Evolutionary conservation across 257 asterid genomes (phyloP).

Genomic region (Thymus quinquecostatus): DNA sequence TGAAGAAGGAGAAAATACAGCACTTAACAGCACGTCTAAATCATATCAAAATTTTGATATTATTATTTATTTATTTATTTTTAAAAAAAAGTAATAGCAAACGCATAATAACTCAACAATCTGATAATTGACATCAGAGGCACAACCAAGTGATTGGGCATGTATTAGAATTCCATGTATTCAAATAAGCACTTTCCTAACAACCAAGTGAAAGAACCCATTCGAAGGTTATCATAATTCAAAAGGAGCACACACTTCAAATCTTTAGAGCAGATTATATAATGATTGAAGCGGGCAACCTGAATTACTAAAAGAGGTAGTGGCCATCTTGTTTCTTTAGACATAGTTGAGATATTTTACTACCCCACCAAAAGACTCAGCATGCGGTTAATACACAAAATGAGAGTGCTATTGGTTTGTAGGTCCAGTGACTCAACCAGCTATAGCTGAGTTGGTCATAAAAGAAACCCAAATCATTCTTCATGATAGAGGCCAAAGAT

Average conservation of each 20-base stretch:
- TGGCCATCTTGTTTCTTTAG: not conserved
- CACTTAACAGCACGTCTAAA: constrained; percentile 3
- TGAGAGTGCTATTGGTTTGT: constrained; percentile 14
- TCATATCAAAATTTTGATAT: not conserved
- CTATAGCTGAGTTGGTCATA: not conserved
- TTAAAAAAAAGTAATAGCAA: not conserved
- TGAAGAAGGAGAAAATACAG: constrained; percentile 29
- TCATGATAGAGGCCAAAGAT: not conserved
- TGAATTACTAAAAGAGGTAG: not conserved
- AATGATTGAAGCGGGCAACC: not conserved
- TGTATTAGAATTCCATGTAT: not conserved
- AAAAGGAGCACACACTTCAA: not conserved
- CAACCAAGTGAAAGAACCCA: not conserved
- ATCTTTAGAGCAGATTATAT: not conserved
- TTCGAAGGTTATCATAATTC: constrained; percentile 7
- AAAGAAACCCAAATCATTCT: not conserved
- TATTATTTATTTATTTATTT: too few species aligned
- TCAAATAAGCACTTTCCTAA: constrained; percentile 4
- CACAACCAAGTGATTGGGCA: constrained; percentile 5
- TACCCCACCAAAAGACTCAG: not conserved
- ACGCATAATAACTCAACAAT: not conserved
- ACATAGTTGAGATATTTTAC: not conserved
- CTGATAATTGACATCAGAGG: constrained; percentile 4
- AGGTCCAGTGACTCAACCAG: constrained; percentile 18
- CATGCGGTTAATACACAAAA: not conserved